phyloP scores from a whole-genome alignment of 2,329 filamentous ascomycete species.

The Ophiostoma sp. region DNA sequence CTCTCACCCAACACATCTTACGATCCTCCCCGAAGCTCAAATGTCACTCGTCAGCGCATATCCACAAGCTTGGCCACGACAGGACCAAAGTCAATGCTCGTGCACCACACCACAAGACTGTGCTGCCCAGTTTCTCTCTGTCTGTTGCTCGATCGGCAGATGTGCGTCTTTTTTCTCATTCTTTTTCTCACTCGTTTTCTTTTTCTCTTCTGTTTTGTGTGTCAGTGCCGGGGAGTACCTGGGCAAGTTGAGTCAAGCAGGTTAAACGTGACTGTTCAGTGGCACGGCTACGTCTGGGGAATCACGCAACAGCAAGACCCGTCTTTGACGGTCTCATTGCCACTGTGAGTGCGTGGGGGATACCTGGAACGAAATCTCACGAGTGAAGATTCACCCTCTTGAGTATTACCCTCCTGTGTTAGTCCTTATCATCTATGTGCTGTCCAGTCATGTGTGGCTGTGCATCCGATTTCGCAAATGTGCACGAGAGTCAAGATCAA shows the following conservation, averaged over 20 bases:
- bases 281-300: not conserved
- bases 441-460: not conserved
- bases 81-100: not conserved
- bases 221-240: too few relatives aligned
- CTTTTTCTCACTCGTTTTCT: not conserved
- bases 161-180: not conserved
- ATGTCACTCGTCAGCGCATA: not conserved
- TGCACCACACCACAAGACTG: slow-evolving; percentile 1
- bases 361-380: not conserved
- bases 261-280: slow-evolving; percentile 3
- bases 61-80: slow-evolving; percentile 8
- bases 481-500: not conserved
- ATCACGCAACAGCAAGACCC: slow-evolving; percentile 7
- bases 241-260: not conserved
- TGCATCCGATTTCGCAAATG: slow-evolving; percentile 8
- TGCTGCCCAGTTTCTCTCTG: not conserved
- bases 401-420: not conserved
- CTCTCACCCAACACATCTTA: not conserved
- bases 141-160: not conserved
- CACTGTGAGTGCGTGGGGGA: not conserved
- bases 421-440: slow-evolving; percentile 4
- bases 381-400: not conserved
- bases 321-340: not conserved
- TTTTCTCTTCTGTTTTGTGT: too few relatives aligned
- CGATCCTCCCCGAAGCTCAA: not conserved